A percentile compares a stretch with the other conserved stretches of the same genome.
Evolutionary conservation across 1,284 basidiomycete genomes (phyloP).

Genomic region (Ceratobasidium sp.): DNA sequence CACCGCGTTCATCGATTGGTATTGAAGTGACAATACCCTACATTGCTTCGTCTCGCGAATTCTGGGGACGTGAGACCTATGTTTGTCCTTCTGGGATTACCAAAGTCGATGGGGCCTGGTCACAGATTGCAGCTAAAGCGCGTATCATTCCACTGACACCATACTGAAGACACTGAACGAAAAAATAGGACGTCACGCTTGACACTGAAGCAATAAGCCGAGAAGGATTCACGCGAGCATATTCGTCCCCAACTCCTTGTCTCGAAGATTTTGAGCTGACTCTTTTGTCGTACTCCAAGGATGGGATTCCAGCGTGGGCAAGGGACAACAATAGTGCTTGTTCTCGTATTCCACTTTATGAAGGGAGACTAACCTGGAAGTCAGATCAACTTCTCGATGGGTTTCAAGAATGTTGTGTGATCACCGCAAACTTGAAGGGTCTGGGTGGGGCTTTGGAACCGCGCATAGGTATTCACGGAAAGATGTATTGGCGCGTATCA

Average conservation of each 20-base stretch:
- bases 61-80: conserved; percentile 6
- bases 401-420: neutral
- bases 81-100: neutral
- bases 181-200: conserved; percentile 11
- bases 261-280: conserved; percentile 13
- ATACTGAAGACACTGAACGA: neutral
- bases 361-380: neutral
- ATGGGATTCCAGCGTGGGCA: neutral
- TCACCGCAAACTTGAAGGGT: conserved; percentile 10
- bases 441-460: conserved; percentile 25
- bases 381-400: neutral
- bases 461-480: conserved; percentile 1
- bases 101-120: conserved; percentile 10
- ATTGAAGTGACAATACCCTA: neutral
- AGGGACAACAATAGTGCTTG: conserved; percentile 12
- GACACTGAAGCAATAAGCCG: conserved; percentile 3
- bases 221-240: neutral
- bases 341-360: neutral
- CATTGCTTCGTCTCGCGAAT: neutral
- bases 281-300: conserved; percentile 9
- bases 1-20: conserved; percentile 29
- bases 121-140: conserved; percentile 19
- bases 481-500: conserved; percentile 27
- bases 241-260: conserved; percentile 10
- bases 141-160: neutral